Evolutionary conservation across 306 rosid species (phyloP), one percentile per base, ranked within the genome.

Genomic region (Hippophae rhamnoides): DNA sequence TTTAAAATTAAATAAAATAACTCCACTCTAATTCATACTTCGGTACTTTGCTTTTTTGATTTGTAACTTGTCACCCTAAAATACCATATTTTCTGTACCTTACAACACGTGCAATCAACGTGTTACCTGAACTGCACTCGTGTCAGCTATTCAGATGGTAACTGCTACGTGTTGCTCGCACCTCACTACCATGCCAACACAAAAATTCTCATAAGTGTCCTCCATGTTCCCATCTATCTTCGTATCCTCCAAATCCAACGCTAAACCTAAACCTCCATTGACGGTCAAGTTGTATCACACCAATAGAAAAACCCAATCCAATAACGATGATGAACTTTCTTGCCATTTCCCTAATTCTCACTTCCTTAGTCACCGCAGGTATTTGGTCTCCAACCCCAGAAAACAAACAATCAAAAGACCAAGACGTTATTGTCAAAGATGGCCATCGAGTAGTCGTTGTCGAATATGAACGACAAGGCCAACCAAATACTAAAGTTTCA

Each of bases 361-460:
- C 82, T 57, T 81, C 98, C 6, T 76, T 87, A 0, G 74, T 74
- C 26, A 62, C 79, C 6, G 77, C 86, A 0, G 89, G 78, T 7
- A 11, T 92, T 7, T 81, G 81, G 74, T 78, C 87, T 58, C 87
- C 97, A 4, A 13, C 54, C 5, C 76, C 73, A 59, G 25, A 42
- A 18, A 54, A 13, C 66, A 31, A 71, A 23, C 14, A 71, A 52
- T 0, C 13, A 14, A 27, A 14, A 8, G 23, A 57, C 2, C 11
- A 7, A 27, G 68, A 55, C 44, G 74, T 86, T n/a, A 85, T 85
- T 3, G 71, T 87, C 1, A 83, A 75, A 67, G 79, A 80, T 56
- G 95, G 92, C 5, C 86, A 83, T 49, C 64, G 83, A 48, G 80
- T 82, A 1, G 83, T 87, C 1, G 93, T 92, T 0, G 89, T 85